Evolutionary conservation across 208 protist species (phyloP), one percentile per base, ranked within the genome.

Genomic region (Crithidia bombi): DNA sequence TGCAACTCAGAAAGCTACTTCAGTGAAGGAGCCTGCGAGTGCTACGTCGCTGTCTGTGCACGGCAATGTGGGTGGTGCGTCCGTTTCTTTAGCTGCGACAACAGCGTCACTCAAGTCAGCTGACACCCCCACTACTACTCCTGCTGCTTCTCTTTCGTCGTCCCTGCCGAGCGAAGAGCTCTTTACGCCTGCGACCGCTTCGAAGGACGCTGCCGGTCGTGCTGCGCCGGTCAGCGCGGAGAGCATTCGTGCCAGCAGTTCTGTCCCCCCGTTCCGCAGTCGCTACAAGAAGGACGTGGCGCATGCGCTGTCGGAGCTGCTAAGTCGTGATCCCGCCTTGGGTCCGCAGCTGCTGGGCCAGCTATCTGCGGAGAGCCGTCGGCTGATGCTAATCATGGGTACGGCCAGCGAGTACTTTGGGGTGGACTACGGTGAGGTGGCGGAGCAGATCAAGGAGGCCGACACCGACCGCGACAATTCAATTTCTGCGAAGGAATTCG

Each of bases 341-440:
- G 85, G 85, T 7, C 59, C 59, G 7, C 59, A 69, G 39, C 62
- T 96, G 21, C 78, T 93, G 23, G 63, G 65, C n/a, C 55, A 67
- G 44, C 73, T 96, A 11, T 86, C 84, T 11, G 86, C 81, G 6
- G 91, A 96, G 50, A 87, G 85, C 38, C 80, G 85, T 10, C 86
- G 91, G 4, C 71, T 92, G 62, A 59, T 96, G 59, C 73, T 96
- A 0, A 82, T 96, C 35, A 90, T 93, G 82, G 82, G 86, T 3
- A 93, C 88, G 9, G 83, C 91, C 12, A 90, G 77, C 41, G 91
- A 96, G 75, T 92, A 92, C 75, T 92, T 91, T 65, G 86, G 87
- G 10, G 78, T 79, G 19, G 76, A 90, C 43, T 81, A 81, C 69
- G 63, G 65, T 17, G 77, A 81, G 25, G 81, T 95, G 12, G 84